phyloP scores from a whole-genome alignment of 202 grass and related monocot genomes.

The Dendrocalamus latiflorus region DNA sequence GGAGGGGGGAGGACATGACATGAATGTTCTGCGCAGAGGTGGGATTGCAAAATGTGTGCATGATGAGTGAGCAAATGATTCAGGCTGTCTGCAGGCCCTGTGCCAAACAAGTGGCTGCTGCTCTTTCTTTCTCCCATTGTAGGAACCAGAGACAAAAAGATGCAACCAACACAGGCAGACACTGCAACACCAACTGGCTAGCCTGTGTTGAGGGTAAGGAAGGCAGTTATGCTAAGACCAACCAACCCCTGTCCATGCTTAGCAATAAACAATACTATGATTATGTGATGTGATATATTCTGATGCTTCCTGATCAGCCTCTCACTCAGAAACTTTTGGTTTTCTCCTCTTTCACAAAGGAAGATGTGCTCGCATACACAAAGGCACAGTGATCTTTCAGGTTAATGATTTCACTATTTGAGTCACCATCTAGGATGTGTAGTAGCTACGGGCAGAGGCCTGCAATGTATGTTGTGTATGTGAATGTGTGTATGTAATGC shows the following conservation, averaged over 20 bases:
- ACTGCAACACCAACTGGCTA: background rate
- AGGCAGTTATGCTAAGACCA: slow-evolving; percentile 1
- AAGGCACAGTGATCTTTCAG: background rate
- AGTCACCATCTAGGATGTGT: slow-evolving; percentile 9
- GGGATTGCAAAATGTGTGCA: slow-evolving; percentile 32
- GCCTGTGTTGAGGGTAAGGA: slow-evolving; percentile 6
- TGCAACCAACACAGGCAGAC: background rate
- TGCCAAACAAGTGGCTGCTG: slow-evolving; percentile 19
- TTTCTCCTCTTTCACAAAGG: slow-evolving; percentile 22
- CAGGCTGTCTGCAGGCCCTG: slow-evolving; percentile 27
- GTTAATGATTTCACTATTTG: background rate
- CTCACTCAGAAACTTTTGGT: background rate
- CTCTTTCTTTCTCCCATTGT: slow-evolving; percentile 1
- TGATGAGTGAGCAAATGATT: slow-evolving; percentile 39
- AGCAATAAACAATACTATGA: slow-evolving; percentile 1
- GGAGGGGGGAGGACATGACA: slow-evolving; percentile 19
- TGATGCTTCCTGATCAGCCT: slow-evolving; percentile 27
- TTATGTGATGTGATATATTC: slow-evolving; percentile 26
- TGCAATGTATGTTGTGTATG: background rate
- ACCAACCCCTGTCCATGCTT: background rate
- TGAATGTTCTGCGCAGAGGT: slow-evolving; percentile 33
- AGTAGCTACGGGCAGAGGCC: background rate
- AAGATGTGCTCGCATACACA: background rate
- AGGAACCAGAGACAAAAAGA: slow-evolving; percentile 9
- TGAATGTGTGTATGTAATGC: no score